phyloP scores from a whole-genome alignment of 2,329 filamentous ascomycete species.

The Pseudogymnoascus verrucosus region DNA sequence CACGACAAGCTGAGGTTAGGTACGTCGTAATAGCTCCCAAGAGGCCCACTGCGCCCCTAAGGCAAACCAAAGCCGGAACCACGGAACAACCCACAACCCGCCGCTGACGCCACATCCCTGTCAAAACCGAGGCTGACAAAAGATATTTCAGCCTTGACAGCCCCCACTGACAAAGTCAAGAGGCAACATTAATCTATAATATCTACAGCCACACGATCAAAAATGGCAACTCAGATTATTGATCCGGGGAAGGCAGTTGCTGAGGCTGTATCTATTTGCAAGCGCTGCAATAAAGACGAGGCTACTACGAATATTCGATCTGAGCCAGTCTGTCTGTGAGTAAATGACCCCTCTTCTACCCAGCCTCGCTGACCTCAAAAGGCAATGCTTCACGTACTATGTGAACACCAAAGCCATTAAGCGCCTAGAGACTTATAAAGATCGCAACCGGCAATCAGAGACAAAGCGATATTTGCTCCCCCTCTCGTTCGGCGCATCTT shows the following conservation, averaged over 20 bases:
- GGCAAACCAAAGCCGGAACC: neutral
- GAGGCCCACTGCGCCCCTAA: constrained; percentile 7
- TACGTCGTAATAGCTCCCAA: constrained; percentile 7
- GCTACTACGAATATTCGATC: constrained; percentile 26
- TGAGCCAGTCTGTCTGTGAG: constrained; percentile 27
- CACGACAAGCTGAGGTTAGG: constrained; percentile 2
- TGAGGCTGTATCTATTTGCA: constrained; percentile 17
- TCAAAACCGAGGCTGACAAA: constrained; percentile 5
- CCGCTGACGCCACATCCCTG: neutral
- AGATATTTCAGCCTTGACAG: constrained; percentile 2
- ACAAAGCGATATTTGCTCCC: constrained; percentile 58
- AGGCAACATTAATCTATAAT: neutral
- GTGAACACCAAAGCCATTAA: constrained; percentile 72
- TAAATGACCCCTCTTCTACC: constrained; percentile 5
- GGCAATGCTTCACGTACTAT: constrained; percentile 71
- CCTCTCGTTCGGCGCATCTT: constrained; percentile 76
- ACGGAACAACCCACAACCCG: constrained; percentile 6
- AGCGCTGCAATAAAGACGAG: constrained; percentile 22
- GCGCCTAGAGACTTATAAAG: constrained; percentile 60
- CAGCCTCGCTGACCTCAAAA: constrained; percentile 28
- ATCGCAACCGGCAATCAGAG: constrained; percentile 34
- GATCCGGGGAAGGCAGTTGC: neutral
- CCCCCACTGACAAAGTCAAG: neutral
- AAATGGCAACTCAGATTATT: neutral
- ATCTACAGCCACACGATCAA: neutral